A percentile compares a stretch with the other conserved stretches of the same genome.
Evolutionary conservation across 306 rosid species (phyloP).

Genomic region (Hippophae rhamnoides): DNA sequence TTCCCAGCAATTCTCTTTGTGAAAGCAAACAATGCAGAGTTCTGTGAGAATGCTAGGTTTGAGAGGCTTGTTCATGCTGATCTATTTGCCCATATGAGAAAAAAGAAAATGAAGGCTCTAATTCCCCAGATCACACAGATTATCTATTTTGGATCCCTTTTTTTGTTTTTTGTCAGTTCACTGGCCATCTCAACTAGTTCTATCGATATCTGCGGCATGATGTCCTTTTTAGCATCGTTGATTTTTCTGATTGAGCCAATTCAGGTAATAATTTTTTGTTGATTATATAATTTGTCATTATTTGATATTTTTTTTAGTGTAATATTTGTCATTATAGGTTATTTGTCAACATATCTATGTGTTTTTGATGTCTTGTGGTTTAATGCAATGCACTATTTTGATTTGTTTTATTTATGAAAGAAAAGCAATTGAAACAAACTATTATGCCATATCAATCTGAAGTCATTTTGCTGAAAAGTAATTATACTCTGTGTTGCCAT

Average conservation of each 20-base stretch:
- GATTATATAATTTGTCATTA: not conserved
- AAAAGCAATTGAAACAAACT: conserved; percentile 1
- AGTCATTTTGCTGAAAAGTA: not conserved
- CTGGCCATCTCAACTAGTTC: conserved; percentile 55
- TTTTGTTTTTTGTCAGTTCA: conserved; percentile 43
- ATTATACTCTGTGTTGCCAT: conserved; percentile 14
- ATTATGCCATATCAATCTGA: not conserved
- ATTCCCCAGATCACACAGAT: conserved; percentile 72
- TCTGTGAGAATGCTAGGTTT: conserved; percentile 60
- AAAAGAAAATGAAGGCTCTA: conserved; percentile 78
- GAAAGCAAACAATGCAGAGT: conserved; percentile 73
- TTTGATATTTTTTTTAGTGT: not conserved
- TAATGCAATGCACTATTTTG: not conserved
- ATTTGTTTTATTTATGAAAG: not conserved
- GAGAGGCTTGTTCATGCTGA: conserved; percentile 55
- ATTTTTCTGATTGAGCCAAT: conserved; percentile 72
- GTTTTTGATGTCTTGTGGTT: conserved; percentile 6
- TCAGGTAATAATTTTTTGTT: conserved; percentile 46
- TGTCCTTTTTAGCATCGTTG: conserved; percentile 65
- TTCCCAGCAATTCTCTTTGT: conserved; percentile 80
- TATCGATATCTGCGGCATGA: conserved; percentile 39
- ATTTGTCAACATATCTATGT: not conserved
- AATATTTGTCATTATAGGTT: not conserved
- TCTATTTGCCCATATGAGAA: conserved; percentile 43
- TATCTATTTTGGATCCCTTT: conserved; percentile 51